Conservation (phyloP, 345 rosid genomes). For the Geranium rotundifolium region DNA sequence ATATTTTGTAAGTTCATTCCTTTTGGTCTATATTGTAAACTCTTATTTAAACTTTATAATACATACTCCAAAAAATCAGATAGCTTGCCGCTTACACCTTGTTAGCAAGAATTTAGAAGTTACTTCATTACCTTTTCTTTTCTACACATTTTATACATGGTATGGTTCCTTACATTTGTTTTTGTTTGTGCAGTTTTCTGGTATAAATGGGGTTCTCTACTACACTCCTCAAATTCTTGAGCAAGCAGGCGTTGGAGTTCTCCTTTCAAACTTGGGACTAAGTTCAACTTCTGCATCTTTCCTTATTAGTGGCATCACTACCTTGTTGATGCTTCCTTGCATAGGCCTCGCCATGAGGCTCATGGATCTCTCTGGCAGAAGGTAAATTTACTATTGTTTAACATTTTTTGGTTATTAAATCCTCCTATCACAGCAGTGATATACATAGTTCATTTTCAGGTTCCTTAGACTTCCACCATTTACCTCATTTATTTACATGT, state of each 20-base stretch:
- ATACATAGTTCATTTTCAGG: no score
- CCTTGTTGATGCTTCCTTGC: conserved; percentile 88
- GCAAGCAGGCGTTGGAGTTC: conserved; percentile 89
- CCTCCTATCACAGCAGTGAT: no score
- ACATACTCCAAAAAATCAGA: no score
- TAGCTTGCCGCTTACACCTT: no score
- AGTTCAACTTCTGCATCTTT: conserved; percentile 66
- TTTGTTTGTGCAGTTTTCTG: conserved; percentile 60
- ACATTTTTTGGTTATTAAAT: no score
- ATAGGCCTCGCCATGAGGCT: conserved; percentile 96
- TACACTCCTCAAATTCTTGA: conserved; percentile 98
- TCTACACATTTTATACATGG: no score
- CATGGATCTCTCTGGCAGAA: conserved; percentile 85
- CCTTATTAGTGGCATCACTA: conserved; percentile 72
- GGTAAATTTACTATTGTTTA: conserved; percentile 28
- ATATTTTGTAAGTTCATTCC: neutral
- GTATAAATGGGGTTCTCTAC: conserved; percentile 93
- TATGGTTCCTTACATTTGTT: neutral
- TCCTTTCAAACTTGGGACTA: conserved; percentile 67
- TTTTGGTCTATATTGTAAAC: no score
- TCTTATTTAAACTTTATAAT: no score
- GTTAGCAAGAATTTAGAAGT: no score
- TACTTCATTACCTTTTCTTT: no score
- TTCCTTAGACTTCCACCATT: no score
- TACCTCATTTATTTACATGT: no score